These are phyloP conservation scores for Akebia trifoliata DNA, from an alignment of 164 flowering plant species.

Conservation along the genomic window DNA sequence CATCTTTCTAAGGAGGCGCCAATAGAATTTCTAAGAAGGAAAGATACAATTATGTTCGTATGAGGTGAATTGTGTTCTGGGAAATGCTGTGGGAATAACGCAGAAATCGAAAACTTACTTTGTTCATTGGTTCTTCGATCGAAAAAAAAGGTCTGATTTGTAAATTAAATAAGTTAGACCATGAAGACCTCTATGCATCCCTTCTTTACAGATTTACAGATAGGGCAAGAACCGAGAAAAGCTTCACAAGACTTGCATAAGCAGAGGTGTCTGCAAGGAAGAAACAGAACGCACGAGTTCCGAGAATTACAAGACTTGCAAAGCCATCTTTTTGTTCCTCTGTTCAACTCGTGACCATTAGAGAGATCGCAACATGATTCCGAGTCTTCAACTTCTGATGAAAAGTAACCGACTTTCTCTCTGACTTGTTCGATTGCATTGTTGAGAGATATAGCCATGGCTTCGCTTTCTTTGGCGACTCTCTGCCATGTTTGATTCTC, in stretches of 20 bases:
- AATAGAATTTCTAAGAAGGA: too few relatives aligned
- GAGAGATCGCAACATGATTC: conserved; percentile 48
- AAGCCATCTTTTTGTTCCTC: conserved; percentile 8
- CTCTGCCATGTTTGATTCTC: conserved; percentile 63
- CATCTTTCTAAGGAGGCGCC: too few relatives aligned
- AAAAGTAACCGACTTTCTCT: conserved; percentile 22
- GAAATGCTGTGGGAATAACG: too few relatives aligned
- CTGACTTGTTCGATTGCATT: conserved; percentile 37
- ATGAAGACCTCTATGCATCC: conserved; percentile 46
- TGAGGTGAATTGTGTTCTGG: too few relatives aligned
- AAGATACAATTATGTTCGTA: too few relatives aligned
- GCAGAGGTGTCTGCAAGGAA: conserved; percentile 81
- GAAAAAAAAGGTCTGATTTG: too few relatives aligned
- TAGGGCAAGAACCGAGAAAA: conserved; percentile 56
- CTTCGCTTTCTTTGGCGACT: conserved; percentile 55
- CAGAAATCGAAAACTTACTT: too few relatives aligned
- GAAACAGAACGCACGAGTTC: conserved; percentile 44
- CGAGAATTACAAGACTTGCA: conserved; percentile 49
- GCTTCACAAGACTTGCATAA: conserved; percentile 56
- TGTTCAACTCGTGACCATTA: too few relatives aligned
- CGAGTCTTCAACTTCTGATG: conserved; percentile 44
- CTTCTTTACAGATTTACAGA: conserved; percentile 41
- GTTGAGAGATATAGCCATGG: conserved; percentile 37
- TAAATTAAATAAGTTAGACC: too few relatives aligned
- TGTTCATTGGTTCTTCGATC: too few relatives aligned